Base-by-base conservation (phyloP, 371 early-diverging fungal genomes). In the Encephalitozoon hellem region DNA sequence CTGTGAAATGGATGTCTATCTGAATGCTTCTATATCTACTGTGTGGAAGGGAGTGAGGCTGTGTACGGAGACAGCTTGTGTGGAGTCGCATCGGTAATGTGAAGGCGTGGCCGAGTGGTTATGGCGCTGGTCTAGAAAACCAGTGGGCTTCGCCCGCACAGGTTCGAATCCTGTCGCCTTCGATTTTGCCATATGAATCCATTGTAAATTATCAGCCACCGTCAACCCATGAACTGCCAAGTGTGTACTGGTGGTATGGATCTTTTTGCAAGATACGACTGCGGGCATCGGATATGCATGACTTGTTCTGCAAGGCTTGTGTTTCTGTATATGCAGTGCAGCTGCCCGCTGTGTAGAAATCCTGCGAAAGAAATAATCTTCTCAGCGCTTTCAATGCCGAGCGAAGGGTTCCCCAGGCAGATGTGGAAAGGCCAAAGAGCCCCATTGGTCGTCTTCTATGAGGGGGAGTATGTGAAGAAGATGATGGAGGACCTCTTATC, bases 71-170 rank as follows among this genome's bases (percentile, higher is more conserved):
- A 6, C 34, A 34, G 9, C 43, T 42, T 42, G 43, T 42, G 5
- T 2, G 43, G 12, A 42, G 11, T 18, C 21, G 49, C 2, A 0
- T 18, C 3, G 4, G n/a, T 21, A 0, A 9, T 64, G 18, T 12
- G 73, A 66, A 64, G 52, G 34, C 28, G 73, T 77, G 78, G 78
- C 78, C 78, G 78, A 77, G 78, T 77, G 78, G 78, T 77, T 77
- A 77, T 42, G 78, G 78, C 78, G 78, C 51, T 63, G 25, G 78
- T 63, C 63, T 77, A 77, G 78, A 77, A 72, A 77, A 63, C 78
- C 25, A 49, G 28, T 77, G 32, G 67, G 72, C 39, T 67, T 32
- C 30, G 65, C 72, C 72, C 32, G 8, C 78, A 53, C 69, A 72
- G 78, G 78, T 77, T 77, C 78, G 65, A 77, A 72, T 77, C 78